Conservation (phyloP, 805 yeast genomes). For the Starmerella bombicola region DNA sequence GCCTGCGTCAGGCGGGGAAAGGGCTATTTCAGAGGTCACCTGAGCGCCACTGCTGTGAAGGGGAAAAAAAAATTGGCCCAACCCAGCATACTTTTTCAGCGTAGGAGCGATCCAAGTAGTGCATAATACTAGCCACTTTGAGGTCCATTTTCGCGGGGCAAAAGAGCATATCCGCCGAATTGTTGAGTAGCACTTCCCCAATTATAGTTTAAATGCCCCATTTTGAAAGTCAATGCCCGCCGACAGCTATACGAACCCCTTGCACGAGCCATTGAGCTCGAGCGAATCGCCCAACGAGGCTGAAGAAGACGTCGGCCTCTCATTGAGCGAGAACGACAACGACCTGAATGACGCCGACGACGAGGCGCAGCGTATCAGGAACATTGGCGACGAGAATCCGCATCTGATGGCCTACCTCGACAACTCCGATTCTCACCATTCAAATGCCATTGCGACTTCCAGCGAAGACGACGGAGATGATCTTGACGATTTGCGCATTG, state of each 20-base stretch:
- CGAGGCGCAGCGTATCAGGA: slow-evolving; percentile 7
- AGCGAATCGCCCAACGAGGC: slow-evolving; percentile 28
- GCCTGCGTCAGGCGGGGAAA: not conserved
- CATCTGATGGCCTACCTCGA: slow-evolving; percentile 8
- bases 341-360: slow-evolving; percentile 2
- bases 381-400: slow-evolving; percentile 11
- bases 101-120: no score
- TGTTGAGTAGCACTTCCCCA: no score
- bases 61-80: slow-evolving; percentile 3
- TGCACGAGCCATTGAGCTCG: not conserved
- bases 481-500: slow-evolving; percentile 32
- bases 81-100: not conserved
- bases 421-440: slow-evolving; percentile 11
- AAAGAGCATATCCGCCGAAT: no score
- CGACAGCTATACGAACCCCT: not conserved
- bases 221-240: slow-evolving; percentile 3
- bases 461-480: slow-evolving; percentile 29
- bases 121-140: no score
- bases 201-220: slow-evolving; percentile 1
- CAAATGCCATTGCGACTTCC: slow-evolving; percentile 15
- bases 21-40: not conserved
- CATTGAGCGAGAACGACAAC: slow-evolving; percentile 49
- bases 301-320: slow-evolving; percentile 29
- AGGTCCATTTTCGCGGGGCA: no score
- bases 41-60: not conserved